Conservation (phyloP, 306 rosid genomes). For the Trifolium repens region DNA sequence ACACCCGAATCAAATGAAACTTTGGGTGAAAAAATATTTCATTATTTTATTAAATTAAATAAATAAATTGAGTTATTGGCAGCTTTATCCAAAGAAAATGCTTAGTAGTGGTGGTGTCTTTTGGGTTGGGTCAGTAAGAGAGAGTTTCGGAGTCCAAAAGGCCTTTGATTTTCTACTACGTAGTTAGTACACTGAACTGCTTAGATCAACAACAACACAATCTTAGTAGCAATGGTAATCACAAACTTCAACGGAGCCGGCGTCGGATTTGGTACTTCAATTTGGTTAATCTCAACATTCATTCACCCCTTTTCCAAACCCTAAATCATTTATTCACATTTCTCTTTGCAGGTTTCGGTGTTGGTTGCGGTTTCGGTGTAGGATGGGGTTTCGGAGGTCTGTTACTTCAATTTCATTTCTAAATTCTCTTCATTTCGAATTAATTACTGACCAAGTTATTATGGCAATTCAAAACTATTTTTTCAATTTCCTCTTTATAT, state of each 20-base stretch:
- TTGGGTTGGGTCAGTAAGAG: neutral
- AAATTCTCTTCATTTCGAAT: neutral
- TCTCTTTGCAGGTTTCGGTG: conserved; percentile 73
- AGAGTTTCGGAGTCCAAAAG: conserved; percentile 15
- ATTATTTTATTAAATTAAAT: no score
- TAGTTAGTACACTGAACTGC: no score
- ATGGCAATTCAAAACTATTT: no score
- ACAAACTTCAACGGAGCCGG: conserved; percentile 84
- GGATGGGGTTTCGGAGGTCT: conserved; percentile 99
- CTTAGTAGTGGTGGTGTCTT: no score
- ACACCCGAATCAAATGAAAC: no score
- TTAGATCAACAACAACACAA: no score
- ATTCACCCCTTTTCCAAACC: conserved; percentile 7
- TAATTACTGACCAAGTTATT: no score
- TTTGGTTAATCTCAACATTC: neutral
- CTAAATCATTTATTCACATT: neutral
- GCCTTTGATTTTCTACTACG: neutral
- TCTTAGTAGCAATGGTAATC: conserved; percentile 52
- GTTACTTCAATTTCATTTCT: conserved; percentile 42
- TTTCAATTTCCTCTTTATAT: neutral
- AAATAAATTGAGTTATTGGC: no score
- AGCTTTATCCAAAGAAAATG: no score
- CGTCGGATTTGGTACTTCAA: conserved; percentile 78
- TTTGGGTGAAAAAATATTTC: no score
- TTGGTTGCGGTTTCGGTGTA: conserved; percentile 92